Evolutionary conservation across 305 asterid genomes (phyloP).

Genomic region (Fraxinus velutina): DNA sequence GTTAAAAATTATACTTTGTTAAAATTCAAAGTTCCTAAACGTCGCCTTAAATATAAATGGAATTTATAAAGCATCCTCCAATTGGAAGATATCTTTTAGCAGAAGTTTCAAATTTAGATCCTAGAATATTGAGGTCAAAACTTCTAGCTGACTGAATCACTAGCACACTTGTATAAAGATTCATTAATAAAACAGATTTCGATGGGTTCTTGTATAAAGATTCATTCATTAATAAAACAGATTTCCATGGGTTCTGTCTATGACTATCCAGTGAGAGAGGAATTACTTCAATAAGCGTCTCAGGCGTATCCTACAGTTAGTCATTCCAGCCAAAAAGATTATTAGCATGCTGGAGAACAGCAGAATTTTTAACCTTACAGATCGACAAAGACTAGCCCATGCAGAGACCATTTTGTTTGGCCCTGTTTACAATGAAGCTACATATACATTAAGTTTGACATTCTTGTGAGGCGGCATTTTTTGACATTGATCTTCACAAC

Average conservation of each 20-base stretch:
- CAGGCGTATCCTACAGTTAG: not conserved
- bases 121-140: not conserved
- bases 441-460: not conserved
- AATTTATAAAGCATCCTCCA: not conserved
- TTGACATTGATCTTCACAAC: not conserved
- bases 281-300: not conserved
- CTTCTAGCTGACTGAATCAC: not conserved
- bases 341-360: not conserved
- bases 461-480: not conserved
- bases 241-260: not conserved
- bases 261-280: not conserved
- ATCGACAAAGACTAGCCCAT: not conserved
- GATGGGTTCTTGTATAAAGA: no score
- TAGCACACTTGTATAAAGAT: not conserved
- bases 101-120: not conserved
- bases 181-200: not conserved
- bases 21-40: not conserved
- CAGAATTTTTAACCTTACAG: not conserved
- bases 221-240: no score
- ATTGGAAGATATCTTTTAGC: not conserved
- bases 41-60: not conserved
- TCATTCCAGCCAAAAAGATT: not conserved
- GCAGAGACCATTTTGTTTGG: not conserved
- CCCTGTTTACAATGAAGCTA: not conserved
- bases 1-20: constrained; percentile 18